phyloP scores from a whole-genome alignment of 2,329 filamentous ascomycete genomes.

The Verticillium dahliae region DNA sequence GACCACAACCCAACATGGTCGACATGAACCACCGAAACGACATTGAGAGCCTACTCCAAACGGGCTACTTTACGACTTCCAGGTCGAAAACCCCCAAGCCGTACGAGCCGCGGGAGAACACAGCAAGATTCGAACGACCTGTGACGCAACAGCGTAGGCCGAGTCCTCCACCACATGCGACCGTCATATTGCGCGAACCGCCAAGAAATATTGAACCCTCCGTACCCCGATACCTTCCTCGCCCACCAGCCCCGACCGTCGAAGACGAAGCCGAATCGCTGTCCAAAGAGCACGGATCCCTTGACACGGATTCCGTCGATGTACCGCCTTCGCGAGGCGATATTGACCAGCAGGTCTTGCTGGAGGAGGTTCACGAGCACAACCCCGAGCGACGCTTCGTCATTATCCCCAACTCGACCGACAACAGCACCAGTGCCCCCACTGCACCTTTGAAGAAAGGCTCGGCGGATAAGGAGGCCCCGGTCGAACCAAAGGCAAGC shows the following conservation, averaged over 20 bases:
- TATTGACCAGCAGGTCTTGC: conserved; percentile 61
- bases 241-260: conserved; percentile 56
- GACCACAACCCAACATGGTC: conserved; percentile 3
- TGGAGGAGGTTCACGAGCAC: conserved; percentile 54
- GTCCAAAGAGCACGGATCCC: conserved; percentile 49
- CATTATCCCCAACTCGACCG: conserved; percentile 35
- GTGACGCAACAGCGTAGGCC: not conserved
- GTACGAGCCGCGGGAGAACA: conserved; percentile 18
- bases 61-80: conserved; percentile 44
- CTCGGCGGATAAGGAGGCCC: not conserved
- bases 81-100: conserved; percentile 29
- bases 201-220: not conserved
- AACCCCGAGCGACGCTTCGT: conserved; percentile 63
- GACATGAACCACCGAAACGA: conserved; percentile 37
- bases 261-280: conserved; percentile 63
- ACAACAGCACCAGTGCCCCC: not conserved
- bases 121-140: not conserved
- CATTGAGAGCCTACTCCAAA: conserved; percentile 39
- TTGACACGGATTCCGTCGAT: conserved; percentile 32
- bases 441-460: not conserved
- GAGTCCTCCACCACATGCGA: not conserved
- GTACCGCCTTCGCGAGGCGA: conserved; percentile 56
- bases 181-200: conserved; percentile 15
- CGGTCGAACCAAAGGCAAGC: conserved; percentile 5
- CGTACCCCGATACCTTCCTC: not conserved